Conservation (phyloP, 2,329 filamentous ascomycete species). For the Stagonosporopsis rhizophila region DNA sequence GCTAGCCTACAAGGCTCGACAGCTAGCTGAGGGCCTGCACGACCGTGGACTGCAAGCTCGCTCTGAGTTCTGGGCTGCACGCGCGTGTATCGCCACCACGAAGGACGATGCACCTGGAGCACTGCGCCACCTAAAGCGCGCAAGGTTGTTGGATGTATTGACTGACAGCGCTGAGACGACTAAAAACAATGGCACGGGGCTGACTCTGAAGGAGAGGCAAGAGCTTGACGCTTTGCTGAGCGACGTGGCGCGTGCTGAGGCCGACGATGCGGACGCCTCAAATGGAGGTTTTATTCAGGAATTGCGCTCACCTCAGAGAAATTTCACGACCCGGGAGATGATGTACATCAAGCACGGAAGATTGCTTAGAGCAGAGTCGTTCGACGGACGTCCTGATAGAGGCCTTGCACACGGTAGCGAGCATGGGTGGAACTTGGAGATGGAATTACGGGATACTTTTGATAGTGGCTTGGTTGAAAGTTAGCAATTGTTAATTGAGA, state of each 20-base stretch:
- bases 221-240: not conserved
- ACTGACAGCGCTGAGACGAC: too few relatives aligned
- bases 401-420: not conserved
- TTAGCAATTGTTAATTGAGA: too few relatives aligned
- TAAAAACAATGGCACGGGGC: not conserved
- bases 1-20: constrained; percentile 20
- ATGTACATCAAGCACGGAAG: not conserved
- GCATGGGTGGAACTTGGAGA: too few relatives aligned
- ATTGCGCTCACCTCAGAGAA: not conserved
- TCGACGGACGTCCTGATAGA: too few relatives aligned
- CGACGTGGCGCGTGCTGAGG: not conserved
- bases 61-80: constrained; percentile 31
- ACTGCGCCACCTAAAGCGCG: not conserved
- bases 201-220: not conserved
- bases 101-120: not conserved
- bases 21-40: constrained; percentile 17
- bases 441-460: too few relatives aligned
- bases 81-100: constrained; percentile 5
- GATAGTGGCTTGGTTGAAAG: too few relatives aligned
- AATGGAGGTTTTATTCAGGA: not conserved
- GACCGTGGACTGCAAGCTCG: constrained; percentile 23
- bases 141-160: not conserved
- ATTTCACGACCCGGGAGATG: not conserved
- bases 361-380: not conserved
- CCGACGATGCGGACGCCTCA: not conserved